A percentile compares a stretch with the other conserved stretches of the same genome.
Evolutionary conservation across 192 early-diverging fungal genomes (phyloP).

Genomic region (Backusella tuberculispora): DNA sequence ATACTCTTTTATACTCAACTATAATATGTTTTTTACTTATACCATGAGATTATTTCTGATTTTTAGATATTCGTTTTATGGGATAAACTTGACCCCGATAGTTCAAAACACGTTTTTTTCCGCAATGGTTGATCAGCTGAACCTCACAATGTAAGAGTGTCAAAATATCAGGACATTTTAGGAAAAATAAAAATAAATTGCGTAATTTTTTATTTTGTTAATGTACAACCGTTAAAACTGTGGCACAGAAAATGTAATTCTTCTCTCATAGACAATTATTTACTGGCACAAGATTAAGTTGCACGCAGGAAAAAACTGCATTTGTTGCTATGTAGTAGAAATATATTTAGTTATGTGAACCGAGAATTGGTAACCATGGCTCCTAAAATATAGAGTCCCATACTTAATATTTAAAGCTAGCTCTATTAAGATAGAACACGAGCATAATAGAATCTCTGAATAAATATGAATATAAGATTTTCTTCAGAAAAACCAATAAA

Average conservation of each 20-base stretch:
- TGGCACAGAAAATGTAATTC: neutral
- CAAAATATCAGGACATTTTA: neutral
- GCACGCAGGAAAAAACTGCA: too few relatives aligned
- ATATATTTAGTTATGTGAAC: too few relatives aligned
- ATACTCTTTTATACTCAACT: too few relatives aligned
- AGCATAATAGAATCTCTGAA: too few relatives aligned
- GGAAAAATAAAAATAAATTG: neutral
- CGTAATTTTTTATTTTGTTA: neutral
- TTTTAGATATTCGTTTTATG: neutral
- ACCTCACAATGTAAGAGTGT: neutral
- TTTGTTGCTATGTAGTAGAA: too few relatives aligned
- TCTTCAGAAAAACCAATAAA: too few relatives aligned
- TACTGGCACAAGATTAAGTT: too few relatives aligned
- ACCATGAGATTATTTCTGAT: neutral
- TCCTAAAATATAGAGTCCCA: too few relatives aligned
- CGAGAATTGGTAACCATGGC: too few relatives aligned
- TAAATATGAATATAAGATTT: too few relatives aligned
- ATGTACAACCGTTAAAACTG: neutral
- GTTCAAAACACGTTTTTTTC: neutral
- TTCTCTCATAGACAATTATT: neutral
- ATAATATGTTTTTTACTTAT: neutral
- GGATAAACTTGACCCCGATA: neutral
- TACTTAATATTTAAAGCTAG: too few relatives aligned
- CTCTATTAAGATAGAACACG: too few relatives aligned
- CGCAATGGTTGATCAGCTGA: neutral